phyloP scores from a whole-genome alignment of 108 stramenopile genomes.

The Schizochytrium sp. region DNA sequence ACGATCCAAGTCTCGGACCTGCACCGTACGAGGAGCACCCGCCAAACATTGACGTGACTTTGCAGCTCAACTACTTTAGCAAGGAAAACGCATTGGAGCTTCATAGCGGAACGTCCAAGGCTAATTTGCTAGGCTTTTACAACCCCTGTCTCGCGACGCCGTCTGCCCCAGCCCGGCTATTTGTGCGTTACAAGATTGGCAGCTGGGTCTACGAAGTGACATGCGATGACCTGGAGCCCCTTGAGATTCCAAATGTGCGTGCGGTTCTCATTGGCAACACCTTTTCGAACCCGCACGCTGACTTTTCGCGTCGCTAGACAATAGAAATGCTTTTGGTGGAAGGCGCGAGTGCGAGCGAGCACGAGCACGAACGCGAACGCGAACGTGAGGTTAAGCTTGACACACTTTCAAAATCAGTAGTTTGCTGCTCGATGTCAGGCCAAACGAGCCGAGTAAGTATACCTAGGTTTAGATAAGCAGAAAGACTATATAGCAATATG shows the following conservation, averaged over 20 bases:
- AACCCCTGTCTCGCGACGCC: background rate
- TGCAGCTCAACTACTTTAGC: constrained; percentile 1
- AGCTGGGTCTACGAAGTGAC: background rate
- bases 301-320: background rate
- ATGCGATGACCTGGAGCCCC: constrained; percentile 3
- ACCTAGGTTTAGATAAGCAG: too few species aligned
- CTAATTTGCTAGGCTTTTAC: background rate
- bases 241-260: background rate
- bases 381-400: too few species aligned
- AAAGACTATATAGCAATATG: too few species aligned
- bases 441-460: too few species aligned
- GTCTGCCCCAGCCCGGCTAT: background rate
- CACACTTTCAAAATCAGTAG: too few species aligned
- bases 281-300: background rate
- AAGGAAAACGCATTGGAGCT: background rate
- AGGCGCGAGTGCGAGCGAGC: background rate
- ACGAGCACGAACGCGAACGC: too few species aligned
- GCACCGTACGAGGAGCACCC: background rate
- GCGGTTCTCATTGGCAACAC: background rate
- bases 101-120: constrained; percentile 5
- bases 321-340: background rate
- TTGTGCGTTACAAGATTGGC: background rate
- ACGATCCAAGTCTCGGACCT: background rate
- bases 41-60: background rate
- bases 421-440: too few species aligned